Evolutionary conservation across 108 stramenopile species (phyloP).

Genomic region (Tribonema minus): DNA sequence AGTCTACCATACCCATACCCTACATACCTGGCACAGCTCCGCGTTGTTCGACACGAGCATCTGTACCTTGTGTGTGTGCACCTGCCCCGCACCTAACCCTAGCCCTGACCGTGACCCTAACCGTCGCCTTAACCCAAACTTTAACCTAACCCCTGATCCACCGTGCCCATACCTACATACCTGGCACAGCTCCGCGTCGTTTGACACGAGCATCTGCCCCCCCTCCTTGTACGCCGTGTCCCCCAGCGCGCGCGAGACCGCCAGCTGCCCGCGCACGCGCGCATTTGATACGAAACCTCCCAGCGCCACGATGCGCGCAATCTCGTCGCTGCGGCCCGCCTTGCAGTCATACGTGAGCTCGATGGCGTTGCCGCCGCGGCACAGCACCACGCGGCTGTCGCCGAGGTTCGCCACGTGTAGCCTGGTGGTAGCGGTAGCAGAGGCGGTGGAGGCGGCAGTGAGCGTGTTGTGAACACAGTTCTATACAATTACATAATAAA

Average conservation of each 20-base stretch:
- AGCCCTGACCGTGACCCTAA: too few relatives aligned
- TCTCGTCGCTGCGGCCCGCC: constrained; percentile 43
- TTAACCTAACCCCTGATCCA: too few relatives aligned
- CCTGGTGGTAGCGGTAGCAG: neutral
- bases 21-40: neutral
- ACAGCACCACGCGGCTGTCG: constrained; percentile 45
- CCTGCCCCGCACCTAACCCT: neutral
- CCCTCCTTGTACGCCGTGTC: neutral
- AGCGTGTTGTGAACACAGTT: too few relatives aligned
- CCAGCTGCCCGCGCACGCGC: neutral
- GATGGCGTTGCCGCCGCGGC: constrained; percentile 42
- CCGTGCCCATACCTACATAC: too few relatives aligned
- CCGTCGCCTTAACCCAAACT: too few relatives aligned
- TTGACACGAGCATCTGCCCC: neutral
- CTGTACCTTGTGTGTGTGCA: neutral
- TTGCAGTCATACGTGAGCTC: constrained; percentile 58
- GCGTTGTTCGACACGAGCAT: neutral
- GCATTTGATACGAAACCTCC: constrained; percentile 18
- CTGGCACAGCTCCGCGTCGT: neutral
- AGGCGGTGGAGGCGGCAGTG: neutral
- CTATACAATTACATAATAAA: constrained; percentile 52
- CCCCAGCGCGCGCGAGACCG: neutral
- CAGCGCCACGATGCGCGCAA: constrained; percentile 42
- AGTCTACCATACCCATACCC: too few relatives aligned
- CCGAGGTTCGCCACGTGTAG: constrained; percentile 42